Evolutionary conservation across 1,284 basidiomycete genomes (phyloP).

Genomic region (Cutaneotrichosporon sp.): DNA sequence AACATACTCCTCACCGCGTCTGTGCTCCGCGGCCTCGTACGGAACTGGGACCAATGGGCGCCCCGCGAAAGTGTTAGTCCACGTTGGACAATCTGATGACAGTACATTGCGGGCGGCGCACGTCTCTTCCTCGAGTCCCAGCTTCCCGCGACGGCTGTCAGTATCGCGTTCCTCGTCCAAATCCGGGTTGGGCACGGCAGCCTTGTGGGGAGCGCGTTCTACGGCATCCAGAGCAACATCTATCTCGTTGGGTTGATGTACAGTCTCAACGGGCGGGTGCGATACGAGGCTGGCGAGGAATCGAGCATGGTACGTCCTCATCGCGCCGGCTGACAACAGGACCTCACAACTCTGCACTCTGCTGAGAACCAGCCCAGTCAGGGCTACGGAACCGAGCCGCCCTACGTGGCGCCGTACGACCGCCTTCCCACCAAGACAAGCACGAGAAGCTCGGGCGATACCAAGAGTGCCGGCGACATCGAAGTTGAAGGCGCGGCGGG

Average conservation of each 20-base stretch:
- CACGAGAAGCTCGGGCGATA: too few relatives aligned
- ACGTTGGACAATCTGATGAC: neutral
- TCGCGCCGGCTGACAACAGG: neutral
- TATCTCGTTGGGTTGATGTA: constrained; percentile 38
- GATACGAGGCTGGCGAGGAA: constrained; percentile 2
- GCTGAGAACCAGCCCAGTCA: too few relatives aligned
- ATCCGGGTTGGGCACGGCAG: constrained; percentile 31
- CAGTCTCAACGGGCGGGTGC: constrained; percentile 34
- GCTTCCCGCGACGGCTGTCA: constrained; percentile 33
- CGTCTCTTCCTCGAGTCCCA: constrained; percentile 41
- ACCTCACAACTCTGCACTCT: too few relatives aligned
- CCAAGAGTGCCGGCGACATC: too few relatives aligned
- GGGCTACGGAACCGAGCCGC: too few relatives aligned
- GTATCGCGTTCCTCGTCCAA: constrained; percentile 33
- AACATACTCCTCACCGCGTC: constrained; percentile 35
- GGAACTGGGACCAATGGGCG: constrained; percentile 36
- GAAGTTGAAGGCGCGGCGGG: too few relatives aligned
- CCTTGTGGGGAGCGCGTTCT: constrained; percentile 34
- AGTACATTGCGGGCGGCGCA: constrained; percentile 33
- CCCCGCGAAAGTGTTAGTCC: constrained; percentile 32
- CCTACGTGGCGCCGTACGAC: too few relatives aligned
- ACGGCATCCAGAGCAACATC: constrained; percentile 33
- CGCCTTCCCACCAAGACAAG: too few relatives aligned
- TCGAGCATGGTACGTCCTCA: neutral
- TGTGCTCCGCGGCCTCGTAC: constrained; percentile 32